phyloP scores from a whole-genome alignment of 2,329 filamentous ascomycete species.

The Aspergillus sp. region DNA sequence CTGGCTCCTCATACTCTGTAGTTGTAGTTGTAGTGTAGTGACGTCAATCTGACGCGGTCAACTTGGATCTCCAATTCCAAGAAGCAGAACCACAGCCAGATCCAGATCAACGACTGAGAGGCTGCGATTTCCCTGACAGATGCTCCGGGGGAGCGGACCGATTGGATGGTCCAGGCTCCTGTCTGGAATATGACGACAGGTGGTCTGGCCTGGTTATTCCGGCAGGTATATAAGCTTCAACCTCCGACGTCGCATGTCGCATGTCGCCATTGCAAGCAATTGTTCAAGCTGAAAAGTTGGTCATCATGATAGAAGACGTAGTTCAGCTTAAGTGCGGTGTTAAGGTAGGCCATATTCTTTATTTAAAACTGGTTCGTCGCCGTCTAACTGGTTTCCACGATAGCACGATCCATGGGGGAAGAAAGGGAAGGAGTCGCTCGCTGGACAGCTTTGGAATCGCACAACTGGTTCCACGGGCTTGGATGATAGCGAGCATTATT shows the following conservation, averaged over 20 bases:
- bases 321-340: constrained; percentile 56
- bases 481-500: constrained; percentile 63
- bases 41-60: constrained; percentile 17
- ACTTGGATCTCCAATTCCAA: background rate
- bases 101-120: background rate
- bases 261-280: too few species aligned
- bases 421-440: constrained; percentile 63
- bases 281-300: background rate
- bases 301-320: constrained; percentile 50
- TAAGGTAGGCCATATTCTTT: constrained; percentile 38
- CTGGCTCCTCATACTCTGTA: background rate
- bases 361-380: too few species aligned
- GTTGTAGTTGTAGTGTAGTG: background rate
- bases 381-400: background rate
- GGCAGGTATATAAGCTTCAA: background rate
- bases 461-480: constrained; percentile 65
- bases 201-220: background rate
- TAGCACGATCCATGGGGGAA: constrained; percentile 71
- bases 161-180: background rate
- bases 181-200: background rate
- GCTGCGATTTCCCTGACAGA: background rate
- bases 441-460: constrained; percentile 64
- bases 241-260: too few species aligned
- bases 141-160: background rate
- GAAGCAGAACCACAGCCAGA: background rate